Evolutionary conservation across 2,329 filamentous ascomycete genomes (phyloP), one percentile per base, ranked within the genome.

Genomic region (Clonostachys rhizophaga): DNA sequence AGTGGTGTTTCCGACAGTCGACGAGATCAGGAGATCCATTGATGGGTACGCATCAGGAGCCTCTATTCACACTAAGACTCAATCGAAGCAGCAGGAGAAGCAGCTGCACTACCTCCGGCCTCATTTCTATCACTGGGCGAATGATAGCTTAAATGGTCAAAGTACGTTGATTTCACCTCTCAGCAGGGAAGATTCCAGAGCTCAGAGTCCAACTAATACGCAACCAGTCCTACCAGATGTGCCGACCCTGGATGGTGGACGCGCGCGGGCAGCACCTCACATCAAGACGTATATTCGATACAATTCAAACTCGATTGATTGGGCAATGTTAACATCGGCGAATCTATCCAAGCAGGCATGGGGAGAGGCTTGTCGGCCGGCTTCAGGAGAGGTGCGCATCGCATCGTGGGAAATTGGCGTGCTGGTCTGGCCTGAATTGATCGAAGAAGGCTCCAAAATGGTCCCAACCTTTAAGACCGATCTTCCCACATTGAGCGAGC

Each of bases 261-360:
- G 87, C 46, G 72, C 79, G 43, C 75, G 81, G 33, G 90, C 89
- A 16, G 89, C 89, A 1, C 91, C 91, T 1, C 91, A 96, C 55
- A 87, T 95, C 61, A 96, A 96, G 63, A 95, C 90, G 0, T 96
- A 94, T 58, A 83, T 91, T 41, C 81, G 87, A 5, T 91, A 76
- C 54, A 66, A 70, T 46, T 54, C 62, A n/a, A 58, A 68, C 16
- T 64, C 67, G 0, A 83, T 95, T 37, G 87, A 94, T 58, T 96
- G 91, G 91, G 89, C 88, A 2, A 73, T 96, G 52, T 63, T 95
- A 3, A 95, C 89, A 0, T 94, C 88, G n/a, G 90, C 91, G n/a
- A 96, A 95, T 55, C 64, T 96, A 3, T 94, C 88, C 2, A 92
- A 85, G 51, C 90, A 95, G 65, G 91, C 91, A 0, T 96, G 91